Evolutionary conservation across 257 asterid species (phyloP), one percentile per base, ranked within the genome.

Genomic region (Lithospermum erythrorhizon): DNA sequence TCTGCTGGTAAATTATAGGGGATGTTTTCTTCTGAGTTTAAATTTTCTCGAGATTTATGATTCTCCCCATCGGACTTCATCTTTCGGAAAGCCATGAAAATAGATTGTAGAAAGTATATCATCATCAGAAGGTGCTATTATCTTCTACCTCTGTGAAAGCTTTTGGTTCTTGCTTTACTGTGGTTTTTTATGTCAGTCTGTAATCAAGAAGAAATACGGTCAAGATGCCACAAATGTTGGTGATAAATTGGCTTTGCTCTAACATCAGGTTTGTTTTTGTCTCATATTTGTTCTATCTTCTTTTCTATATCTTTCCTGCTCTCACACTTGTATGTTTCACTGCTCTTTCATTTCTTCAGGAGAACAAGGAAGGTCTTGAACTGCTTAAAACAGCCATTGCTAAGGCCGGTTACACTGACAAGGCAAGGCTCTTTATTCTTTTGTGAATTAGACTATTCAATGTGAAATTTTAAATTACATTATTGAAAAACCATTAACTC

Each of bases 201-300:
- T 90, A 62, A 90, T 90, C 60, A 90, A 90, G 95, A 90, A 90
- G 89, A 90, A 90, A 57, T 87, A 90, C 48, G 95, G 96, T 23
- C 97, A 90, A 72, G 95, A 90, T 76, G 96, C 97, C 68, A 90
- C 97, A 60, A 90, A 90, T 71, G 97, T 90, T 17, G 97, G 97
- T 61, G 97, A 90, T 59, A 96, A 90, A 96, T 96, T 74, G 97
- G 96, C 72, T 90, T 90, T 83, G 97, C 97, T 66, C 97, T 61
- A 90, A 90, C 71, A 90, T 90, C 76, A 96, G 87, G 90, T 96
- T 83, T 55, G 52, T 56, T 53, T 55, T 65, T 48, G 59, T 61
- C 29, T 61, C 25, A 5, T 63, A 8, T 4, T 21, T 14, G 3
- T 18, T 8, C 9, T 10, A 6, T 57, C 17, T 20, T 27, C 3